Base-by-base conservation (phyloP, 441 rosid species). In the Corymbia citriodora region DNA sequence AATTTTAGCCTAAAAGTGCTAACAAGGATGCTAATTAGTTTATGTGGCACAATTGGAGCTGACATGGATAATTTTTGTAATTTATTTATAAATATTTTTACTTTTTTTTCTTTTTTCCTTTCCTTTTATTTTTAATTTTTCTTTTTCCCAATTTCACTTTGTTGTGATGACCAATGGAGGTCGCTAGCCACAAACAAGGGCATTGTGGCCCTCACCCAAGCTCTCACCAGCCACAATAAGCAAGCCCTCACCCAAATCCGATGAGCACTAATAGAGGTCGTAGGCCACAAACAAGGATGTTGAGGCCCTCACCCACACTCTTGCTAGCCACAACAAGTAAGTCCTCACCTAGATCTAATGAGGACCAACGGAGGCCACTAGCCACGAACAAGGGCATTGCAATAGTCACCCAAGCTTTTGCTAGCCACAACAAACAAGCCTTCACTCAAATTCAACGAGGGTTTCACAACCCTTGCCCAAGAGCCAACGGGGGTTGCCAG, bases 11-110 rank as follows among this genome's bases (percentile, higher is more conserved):
- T 16, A 68, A 31, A 68, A 15, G 6, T 4, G 8, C 74, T 31
- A 8, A 68, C 6, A 8, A 31, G 10, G 21, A n/a, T 10, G 18
- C 6, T 0, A 0, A 3, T 31, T 68, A 3, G 17, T 6, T 68
- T 68, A 31, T 10, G 8, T 29, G 18, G 2, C 15, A 31, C 9
- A 16, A 2, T 7, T 15, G 6, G 3, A 2, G 1, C 11, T 68
- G 4, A 31, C 3, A 19, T 31, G 3, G 6, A 68, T 31, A 68
- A n/a, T 31, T 15, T 68, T n/a, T 68, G 1, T 2, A 31, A 68
- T 15, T 9, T 68, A 6, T 31, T 31, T 31, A 31, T 14, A 65
- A 8, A 15, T 33, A 9, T 25, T 65, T 1, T 3, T 4, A 2
- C 3, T 15, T 54, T 59, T 65, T 65, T 13, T 29, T 3, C 18